Percentiles rank a stretch among this genome's conserved stretches.
phyloP scores from a whole-genome alignment of 2,329 filamentous ascomycete genomes.

The Helotiales sp. region DNA sequence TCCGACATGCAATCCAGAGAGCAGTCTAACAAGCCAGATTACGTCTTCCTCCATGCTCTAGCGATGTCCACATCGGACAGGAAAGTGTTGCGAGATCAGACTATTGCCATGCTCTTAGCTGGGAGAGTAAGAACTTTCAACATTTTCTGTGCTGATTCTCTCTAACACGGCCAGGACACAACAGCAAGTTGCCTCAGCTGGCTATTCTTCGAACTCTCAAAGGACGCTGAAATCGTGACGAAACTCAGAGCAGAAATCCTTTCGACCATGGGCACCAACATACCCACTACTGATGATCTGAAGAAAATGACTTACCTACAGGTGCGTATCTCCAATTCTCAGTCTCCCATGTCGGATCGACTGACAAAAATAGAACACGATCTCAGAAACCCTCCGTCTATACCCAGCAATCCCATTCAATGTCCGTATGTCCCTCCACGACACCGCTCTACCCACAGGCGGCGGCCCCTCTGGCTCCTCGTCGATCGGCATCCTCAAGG shows the following conservation, averaged over 20 bases:
- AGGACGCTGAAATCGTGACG: conserved; percentile 42
- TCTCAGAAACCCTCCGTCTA: conserved; percentile 26
- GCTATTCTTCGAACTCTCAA: conserved; percentile 44
- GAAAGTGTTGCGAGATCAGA: conserved; percentile 1
- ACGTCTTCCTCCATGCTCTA: conserved; percentile 20
- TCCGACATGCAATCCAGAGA: conserved; percentile 16
- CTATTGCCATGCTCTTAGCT: conserved; percentile 45
- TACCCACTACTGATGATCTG: conserved; percentile 21
- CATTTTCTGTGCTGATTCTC: too few species aligned
- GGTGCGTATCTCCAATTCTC: too few species aligned
- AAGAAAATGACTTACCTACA: conserved; percentile 25
- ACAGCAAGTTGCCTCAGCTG: conserved; percentile 54
- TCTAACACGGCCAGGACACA: too few species aligned
- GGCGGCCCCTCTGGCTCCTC: conserved; percentile 23
- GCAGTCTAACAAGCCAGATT: conserved; percentile 22
- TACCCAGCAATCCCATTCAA: conserved; percentile 31
- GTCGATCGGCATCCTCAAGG: conserved; percentile 23
- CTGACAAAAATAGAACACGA: too few species aligned
- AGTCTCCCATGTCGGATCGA: too few species aligned
- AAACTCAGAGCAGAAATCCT: conserved; percentile 44
- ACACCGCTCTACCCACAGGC: conserved; percentile 22
- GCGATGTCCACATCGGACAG: conserved; percentile 9
- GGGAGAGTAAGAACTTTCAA: too few species aligned
- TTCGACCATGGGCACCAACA: conserved; percentile 17
- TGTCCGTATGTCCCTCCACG: conserved; percentile 20